Base-by-base conservation (phyloP, 371 early-diverging fungal species). In the Lichtheimia corymbifera region DNA sequence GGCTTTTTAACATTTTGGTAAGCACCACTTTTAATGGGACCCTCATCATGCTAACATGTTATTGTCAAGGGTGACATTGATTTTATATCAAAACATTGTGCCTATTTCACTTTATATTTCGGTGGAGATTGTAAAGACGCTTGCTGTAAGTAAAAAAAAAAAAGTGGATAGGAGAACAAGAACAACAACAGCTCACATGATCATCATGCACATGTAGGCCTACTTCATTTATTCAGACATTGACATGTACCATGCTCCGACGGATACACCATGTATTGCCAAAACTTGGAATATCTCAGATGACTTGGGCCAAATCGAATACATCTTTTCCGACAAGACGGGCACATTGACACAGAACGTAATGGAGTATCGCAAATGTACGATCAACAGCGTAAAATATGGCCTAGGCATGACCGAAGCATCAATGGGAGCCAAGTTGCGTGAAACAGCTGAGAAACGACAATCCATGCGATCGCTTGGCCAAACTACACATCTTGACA, bases 21-120 rank as follows among this genome's bases (percentile, higher is more conserved):
- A 61, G 30, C 15, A 3, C 11, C 35, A 1, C 9, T 9, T 9
- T 35, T 6, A 2, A 35, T 35, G 11, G 2, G 11, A 17, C 50
- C 28, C 15, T 22, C 52, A 35, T 51, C 14, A 25, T 56, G 7
- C 14, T 57, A 18, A 57, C 42, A 42, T 50, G 11, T 49, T n/a
- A n/a, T 55, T 17, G 20, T 18, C 24, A 42, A 79, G 79, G 79
- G 76, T 79, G 3, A 73, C 76, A 3, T 59, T 79, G 14, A 79
- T 79, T 65, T 54, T 79, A 51, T 79, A 75, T 53, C 79, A 79
- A 55, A 79, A 79, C 57, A 75, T 79, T 61, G 76, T 79, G 2
- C 99, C 99, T 0, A 91, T 99, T 56, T 96, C 97, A 15, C 81
- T 99, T 20, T 98, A 97, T 70, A 91, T 98, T 54, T 96, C 93